Conservation (phyloP, 1,284 basidiomycete species). For the Rhodotorula sp. region DNA sequence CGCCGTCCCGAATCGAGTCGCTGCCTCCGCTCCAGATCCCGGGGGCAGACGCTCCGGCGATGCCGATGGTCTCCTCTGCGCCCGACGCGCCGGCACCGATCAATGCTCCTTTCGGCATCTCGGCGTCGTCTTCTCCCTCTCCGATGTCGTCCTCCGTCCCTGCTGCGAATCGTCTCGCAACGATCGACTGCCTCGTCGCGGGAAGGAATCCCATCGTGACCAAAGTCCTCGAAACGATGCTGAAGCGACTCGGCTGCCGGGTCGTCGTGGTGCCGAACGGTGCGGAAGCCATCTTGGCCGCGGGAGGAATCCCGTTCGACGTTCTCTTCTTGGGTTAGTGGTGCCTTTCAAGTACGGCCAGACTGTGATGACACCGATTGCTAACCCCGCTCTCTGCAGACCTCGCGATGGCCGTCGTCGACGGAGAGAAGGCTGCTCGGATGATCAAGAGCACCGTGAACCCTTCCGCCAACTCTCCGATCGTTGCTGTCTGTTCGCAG, state of each 20-base stretch:
- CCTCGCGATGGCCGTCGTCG: constrained; percentile 57
- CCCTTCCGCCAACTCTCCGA: constrained; percentile 82
- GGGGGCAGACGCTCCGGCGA: constrained; percentile 43
- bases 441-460: constrained; percentile 95
- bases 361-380: constrained; percentile 34
- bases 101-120: neutral
- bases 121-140: constrained; percentile 1
- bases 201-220: constrained; percentile 95
- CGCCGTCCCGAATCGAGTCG: neutral
- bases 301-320: constrained; percentile 72
- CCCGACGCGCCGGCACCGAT: constrained; percentile 1
- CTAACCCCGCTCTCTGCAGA: constrained; percentile 1
- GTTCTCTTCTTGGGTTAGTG: constrained; percentile 53
- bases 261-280: constrained; percentile 93
- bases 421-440: constrained; percentile 84
- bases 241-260: constrained; percentile 87
- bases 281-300: constrained; percentile 91
- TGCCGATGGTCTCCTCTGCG: neutral
- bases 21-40: constrained; percentile 57
- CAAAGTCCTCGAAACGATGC: constrained; percentile 89
- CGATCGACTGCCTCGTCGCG: constrained; percentile 86
- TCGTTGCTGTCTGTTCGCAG: constrained; percentile 69
- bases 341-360: constrained; percentile 42
- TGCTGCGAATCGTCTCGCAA: constrained; percentile 32
- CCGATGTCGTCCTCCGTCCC: neutral